These are phyloP conservation scores for Rubia yunnanensis DNA, from an alignment of 257 asterid genomes.

Conservation along the genomic window DNA sequence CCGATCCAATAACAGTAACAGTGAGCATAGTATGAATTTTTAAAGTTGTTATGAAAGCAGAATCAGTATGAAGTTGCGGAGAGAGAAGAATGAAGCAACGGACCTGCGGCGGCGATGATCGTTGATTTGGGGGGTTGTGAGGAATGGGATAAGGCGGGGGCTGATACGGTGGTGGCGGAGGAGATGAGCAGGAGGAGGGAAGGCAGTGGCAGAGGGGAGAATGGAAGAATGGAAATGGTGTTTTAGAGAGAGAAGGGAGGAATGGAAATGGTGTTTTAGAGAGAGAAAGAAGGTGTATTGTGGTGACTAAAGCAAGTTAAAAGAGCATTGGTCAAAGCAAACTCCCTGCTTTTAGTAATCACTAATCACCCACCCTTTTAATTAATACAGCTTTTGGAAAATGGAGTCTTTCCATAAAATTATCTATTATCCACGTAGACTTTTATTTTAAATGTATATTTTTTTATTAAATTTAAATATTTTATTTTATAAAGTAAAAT, in stretches of 20 bases:
- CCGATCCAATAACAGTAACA: neutral
- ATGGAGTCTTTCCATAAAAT: no score
- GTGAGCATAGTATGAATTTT: no score
- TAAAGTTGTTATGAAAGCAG: no score
- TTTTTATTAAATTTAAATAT: no score
- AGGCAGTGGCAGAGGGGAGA: conserved; percentile 16
- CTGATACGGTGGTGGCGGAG: neutral
- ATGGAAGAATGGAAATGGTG: conserved; percentile 2
- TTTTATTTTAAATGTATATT: no score
- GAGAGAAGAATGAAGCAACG: conserved; percentile 27
- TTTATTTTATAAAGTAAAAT: no score
- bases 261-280: conserved; percentile 2
- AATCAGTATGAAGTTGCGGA: neutral
- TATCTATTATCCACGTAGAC: no score
- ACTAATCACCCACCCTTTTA: neutral
- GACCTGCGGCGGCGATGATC: conserved; percentile 6
- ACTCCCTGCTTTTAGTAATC: neutral
- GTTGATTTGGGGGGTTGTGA: neutral
- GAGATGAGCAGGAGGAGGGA: conserved; percentile 5
- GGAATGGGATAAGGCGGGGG: neutral
- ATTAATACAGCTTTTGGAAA: no score
- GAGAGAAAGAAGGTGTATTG: neutral
- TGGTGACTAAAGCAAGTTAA: neutral
- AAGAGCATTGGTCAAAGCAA: conserved; percentile 59
- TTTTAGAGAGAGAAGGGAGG: neutral